These are phyloP conservation scores for Metschnikowia cerradonensis DNA, from an alignment of 805 yeast genomes.

Conservation along the genomic window DNA sequence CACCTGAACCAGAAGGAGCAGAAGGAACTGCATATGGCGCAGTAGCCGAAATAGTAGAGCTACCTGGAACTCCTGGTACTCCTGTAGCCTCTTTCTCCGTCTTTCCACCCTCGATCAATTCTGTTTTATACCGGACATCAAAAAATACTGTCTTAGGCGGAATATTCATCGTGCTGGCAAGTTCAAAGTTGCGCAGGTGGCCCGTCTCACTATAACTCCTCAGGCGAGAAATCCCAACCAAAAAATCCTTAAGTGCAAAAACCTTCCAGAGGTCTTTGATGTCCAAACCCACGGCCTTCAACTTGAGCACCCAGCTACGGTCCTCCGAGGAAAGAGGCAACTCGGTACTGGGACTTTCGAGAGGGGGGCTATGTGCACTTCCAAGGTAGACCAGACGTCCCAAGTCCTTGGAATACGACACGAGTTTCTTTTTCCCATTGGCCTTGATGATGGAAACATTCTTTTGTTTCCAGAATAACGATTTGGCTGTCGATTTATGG, in stretches of 20 bases:
- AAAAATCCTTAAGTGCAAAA: slow-evolving; percentile 62
- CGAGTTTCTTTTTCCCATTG: slow-evolving; percentile 19
- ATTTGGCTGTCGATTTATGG: slow-evolving; percentile 48
- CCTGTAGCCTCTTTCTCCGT: too few species aligned
- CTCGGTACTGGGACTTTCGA: slow-evolving; percentile 7
- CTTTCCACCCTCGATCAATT: slow-evolving; percentile 7
- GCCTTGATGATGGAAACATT: slow-evolving; percentile 16
- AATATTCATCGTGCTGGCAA: slow-evolving; percentile 16
- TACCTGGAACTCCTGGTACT: too few species aligned
- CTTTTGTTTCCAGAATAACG: slow-evolving; percentile 74
- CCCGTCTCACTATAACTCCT: slow-evolving; percentile 7
- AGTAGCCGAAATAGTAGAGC: too few species aligned
- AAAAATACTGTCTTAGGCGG: slow-evolving; percentile 36
- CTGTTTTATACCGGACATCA: slow-evolving; percentile 36
- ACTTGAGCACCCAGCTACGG: slow-evolving; percentile 64
- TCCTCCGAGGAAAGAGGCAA: slow-evolving; percentile 57
- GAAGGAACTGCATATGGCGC: too few species aligned
- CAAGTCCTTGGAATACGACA: slow-evolving; percentile 30
- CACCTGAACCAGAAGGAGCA: too few species aligned
- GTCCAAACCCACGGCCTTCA: slow-evolving; percentile 68
- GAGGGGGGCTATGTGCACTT: slow-evolving; percentile 3
- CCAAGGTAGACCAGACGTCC: slow-evolving; percentile 36
- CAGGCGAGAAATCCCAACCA: slow-evolving; percentile 37
- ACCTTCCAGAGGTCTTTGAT: slow-evolving; percentile 82
- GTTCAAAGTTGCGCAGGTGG: slow-evolving; percentile 15